Evolutionary conservation across 345 rosid genomes (phyloP).

Genomic region (Mercurialis annua): DNA sequence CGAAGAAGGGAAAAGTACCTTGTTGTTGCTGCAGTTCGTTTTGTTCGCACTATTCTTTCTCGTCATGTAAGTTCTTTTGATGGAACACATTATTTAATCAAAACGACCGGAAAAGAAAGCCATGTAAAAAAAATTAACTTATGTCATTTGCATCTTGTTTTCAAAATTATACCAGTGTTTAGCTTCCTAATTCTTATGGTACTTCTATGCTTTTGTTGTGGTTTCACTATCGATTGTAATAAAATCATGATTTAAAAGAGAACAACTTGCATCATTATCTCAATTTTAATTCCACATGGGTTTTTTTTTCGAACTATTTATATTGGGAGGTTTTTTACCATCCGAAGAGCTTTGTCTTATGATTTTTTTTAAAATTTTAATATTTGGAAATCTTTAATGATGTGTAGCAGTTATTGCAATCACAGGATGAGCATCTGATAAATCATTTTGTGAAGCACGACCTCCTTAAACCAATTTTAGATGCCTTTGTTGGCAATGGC

Average conservation of each 20-base stretch:
- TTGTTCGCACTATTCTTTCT: conserved; percentile 85
- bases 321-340: too few species aligned
- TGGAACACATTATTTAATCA: not conserved
- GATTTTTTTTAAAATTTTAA: not conserved
- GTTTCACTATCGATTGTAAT: not conserved
- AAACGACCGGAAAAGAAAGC: not conserved
- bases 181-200: not conserved
- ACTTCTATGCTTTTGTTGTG: not conserved
- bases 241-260: not conserved
- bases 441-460: conserved; percentile 78
- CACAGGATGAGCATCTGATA: conserved; percentile 84
- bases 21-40: conserved; percentile 88
- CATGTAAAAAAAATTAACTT: not conserved
- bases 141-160: not conserved
- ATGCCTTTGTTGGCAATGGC: conserved; percentile 85
- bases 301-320: too few species aligned
- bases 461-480: conserved; percentile 77
- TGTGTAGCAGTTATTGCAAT: conserved; percentile 8
- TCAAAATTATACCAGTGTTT: not conserved
- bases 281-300: too few species aligned
- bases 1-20: conserved; percentile 87
- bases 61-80: conserved; percentile 59
- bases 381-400: not conserved
- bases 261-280: not conserved
- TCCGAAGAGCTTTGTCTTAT: too few species aligned